phyloP scores from a whole-genome alignment of 1,139 yeast genomes.

The Blastobotrys arbuscula region DNA sequence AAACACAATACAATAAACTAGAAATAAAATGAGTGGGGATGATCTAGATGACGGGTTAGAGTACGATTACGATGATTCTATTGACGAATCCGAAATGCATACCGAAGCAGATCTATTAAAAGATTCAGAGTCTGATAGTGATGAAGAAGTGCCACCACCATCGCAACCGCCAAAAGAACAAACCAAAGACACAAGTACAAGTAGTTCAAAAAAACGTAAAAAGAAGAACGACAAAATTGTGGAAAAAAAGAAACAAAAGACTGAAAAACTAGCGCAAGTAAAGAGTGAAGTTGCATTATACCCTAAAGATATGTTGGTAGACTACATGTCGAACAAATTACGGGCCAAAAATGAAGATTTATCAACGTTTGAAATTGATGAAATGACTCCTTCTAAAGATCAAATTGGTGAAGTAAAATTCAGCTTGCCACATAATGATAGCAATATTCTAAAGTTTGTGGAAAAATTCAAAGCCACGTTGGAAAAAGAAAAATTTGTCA shows the following conservation, averaged over 20 bases:
- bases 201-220: slow-evolving; percentile 17
- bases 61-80: slow-evolving; percentile 43
- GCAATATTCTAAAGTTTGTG: slow-evolving; percentile 44
- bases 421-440: slow-evolving; percentile 43
- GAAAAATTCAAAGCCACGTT: slow-evolving; percentile 9
- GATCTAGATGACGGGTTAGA: slow-evolving; percentile 67
- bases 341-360: slow-evolving; percentile 50
- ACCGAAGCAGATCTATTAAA: slow-evolving; percentile 14
- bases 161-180: slow-evolving; percentile 12
- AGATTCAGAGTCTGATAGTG: slow-evolving; percentile 14
- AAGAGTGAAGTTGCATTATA: slow-evolving; percentile 48
- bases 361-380: slow-evolving; percentile 59
- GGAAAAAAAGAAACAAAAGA: slow-evolving; percentile 47
- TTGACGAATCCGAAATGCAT: slow-evolving; percentile 31
- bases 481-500: slow-evolving; percentile 35
- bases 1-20: too few relatives aligned
- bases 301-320: slow-evolving; percentile 53
- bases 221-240: slow-evolving; percentile 19
- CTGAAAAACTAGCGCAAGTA: slow-evolving; percentile 51
- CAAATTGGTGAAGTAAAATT: slow-evolving; percentile 48
- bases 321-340: slow-evolving; percentile 50
- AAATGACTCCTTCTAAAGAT: slow-evolving; percentile 45
- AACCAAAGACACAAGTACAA: slow-evolving; percentile 14
- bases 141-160: slow-evolving; percentile 20
- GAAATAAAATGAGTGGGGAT: slow-evolving; percentile 38